Evolutionary conservation across 2,329 filamentous ascomycete genomes (phyloP), one percentile per base, ranked within the genome.

Genomic region (Mollisia scopiformis): DNA sequence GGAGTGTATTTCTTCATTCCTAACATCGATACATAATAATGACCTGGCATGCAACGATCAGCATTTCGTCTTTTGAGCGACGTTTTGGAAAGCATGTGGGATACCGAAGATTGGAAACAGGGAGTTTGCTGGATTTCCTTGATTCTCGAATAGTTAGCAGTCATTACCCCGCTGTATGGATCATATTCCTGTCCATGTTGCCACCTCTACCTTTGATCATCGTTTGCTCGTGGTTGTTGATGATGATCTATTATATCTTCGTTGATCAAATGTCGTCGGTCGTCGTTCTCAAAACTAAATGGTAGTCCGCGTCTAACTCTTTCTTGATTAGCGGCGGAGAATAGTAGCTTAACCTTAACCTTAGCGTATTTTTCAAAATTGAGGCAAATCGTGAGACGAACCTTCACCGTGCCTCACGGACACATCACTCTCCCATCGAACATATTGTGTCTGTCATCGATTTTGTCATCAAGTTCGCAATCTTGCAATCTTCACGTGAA

Each of bases 311-410:
- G 3, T 28, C 43, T 47, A 47, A 47, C 28, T 23, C 25, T 21
- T 28, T 47, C 28, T 21, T n/a, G 49, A 37, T 47, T 58, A 58
- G 56, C 27, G 19, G 28, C 43, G n/a, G n/a, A 10, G 8, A 19
- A 23, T 57, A 30, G 28, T 6, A 47, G 21, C 41, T 51, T 25
- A 35, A 7, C 21, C n/a, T n/a, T n/a, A n/a, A n/a, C n/a, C n/a
- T n/a, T 58, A 53, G 28, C 23, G 56, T 39, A 53, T 6, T 43
- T 51, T 19, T 37, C 49, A 37, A 46, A 52, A 58, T 43, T 31
- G 35, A 43, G 39, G 23, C 21, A 25, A 8, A 47, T 5, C 8
- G 25, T 16, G 23, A 47, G 16, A 47, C n/a, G 16, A 27, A 27
- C 23, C 43, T 47, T 47, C 43, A n/a, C n/a, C n/a, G n/a, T n/a